phyloP scores from a whole-genome alignment of 306 rosid species.

The Vigna radiata region DNA sequence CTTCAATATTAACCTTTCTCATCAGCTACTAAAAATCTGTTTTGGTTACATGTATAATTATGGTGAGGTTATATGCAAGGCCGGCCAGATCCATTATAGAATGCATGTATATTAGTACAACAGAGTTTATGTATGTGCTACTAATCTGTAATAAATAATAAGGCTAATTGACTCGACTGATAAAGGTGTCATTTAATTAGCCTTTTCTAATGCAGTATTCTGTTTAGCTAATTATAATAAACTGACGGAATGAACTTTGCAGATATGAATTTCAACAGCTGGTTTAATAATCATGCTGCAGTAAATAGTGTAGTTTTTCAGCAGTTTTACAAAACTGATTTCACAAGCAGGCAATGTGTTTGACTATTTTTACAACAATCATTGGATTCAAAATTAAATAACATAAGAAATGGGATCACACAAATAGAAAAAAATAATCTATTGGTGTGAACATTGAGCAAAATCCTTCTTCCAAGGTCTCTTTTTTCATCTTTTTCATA shows the following conservation, averaged over 20 bases:
- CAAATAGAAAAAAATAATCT: neutral
- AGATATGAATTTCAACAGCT: neutral
- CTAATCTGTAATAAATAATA: constrained; percentile 36
- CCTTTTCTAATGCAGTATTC: neutral
- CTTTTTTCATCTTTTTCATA: neutral
- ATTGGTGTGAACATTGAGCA: constrained; percentile 1
- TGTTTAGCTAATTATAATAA: constrained; percentile 24
- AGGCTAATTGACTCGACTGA: constrained; percentile 30
- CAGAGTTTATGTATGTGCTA: constrained; percentile 1
- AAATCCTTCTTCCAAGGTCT: neutral
- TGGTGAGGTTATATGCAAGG: constrained; percentile 35
- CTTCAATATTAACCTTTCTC: neutral
- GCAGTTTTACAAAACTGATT: constrained; percentile 11
- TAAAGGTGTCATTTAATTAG: constrained; percentile 28
- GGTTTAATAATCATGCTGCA: neutral
- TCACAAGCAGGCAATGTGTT: neutral
- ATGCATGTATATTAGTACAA: constrained; percentile 14
- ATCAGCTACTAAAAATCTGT: constrained; percentile 12
- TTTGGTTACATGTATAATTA: constrained; percentile 38
- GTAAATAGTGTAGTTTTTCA: neutral
- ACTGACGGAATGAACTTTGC: constrained; percentile 8
- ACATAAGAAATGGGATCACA: neutral
- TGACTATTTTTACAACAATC: neutral
- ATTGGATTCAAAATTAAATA: constrained; percentile 1
- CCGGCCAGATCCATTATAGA: constrained; percentile 7